Conservation (phyloP, 169 alveolate genomes). For the Neospora caninum region DNA sequence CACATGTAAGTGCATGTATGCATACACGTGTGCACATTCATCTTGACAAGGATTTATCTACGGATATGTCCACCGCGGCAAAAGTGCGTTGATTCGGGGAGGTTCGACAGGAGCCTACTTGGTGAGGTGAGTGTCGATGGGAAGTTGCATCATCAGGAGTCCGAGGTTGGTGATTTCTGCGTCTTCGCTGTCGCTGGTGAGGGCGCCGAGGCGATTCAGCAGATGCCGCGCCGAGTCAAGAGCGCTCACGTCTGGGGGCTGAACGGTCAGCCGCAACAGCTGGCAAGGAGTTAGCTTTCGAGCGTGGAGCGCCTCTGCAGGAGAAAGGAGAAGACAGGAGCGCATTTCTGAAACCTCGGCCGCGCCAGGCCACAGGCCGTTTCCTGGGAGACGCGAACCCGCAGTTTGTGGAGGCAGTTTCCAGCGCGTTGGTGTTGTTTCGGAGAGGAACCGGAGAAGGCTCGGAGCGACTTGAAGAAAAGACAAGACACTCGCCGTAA, state of each 20-base stretch:
- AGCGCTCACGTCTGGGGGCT: conserved; percentile 65
- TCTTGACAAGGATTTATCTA: not conserved
- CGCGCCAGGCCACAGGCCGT: not conserved
- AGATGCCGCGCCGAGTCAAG: conserved; percentile 32
- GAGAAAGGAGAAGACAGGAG: not conserved
- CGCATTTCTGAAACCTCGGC: not conserved
- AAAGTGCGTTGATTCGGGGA: no score
- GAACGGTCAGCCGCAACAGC: conserved; percentile 62
- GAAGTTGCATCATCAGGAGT: conserved; percentile 62
- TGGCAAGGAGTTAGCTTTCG: conserved; percentile 34
- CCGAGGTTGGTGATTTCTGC: conserved; percentile 67
- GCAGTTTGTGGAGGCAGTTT: no score
- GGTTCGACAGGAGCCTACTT: not conserved
- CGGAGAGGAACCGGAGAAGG: no score
- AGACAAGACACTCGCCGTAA: no score
- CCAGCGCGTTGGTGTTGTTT: no score
- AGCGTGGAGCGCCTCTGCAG: not conserved
- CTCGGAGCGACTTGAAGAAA: no score
- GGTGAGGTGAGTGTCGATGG: conserved; percentile 63
- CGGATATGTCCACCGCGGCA: no score
- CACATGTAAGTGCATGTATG: not conserved
- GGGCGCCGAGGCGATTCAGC: not conserved
- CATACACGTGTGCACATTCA: not conserved
- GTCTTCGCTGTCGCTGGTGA: conserved; percentile 19
- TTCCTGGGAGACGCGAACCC: not conserved